phyloP scores from a whole-genome alignment of 805 yeast genomes.

The Cyberlindnera nakhonratchasimensis region DNA sequence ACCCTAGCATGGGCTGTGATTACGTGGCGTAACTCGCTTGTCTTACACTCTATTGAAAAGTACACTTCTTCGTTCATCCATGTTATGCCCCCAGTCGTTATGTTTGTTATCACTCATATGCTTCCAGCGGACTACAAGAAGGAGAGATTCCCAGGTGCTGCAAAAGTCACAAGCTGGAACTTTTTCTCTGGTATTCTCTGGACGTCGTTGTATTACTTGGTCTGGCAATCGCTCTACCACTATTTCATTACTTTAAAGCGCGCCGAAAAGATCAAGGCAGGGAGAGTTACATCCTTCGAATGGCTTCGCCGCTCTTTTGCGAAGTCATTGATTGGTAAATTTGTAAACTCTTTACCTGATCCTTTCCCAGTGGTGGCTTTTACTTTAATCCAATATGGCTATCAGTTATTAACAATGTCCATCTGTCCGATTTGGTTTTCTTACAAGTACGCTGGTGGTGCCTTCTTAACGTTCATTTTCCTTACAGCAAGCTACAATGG shows the following conservation, averaged over 20 bases:
- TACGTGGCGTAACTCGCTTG: conserved; percentile 93
- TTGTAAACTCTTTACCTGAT: conserved; percentile 80
- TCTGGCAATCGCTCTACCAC: conserved; percentile 90
- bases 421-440: conserved; percentile 87
- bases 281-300: conserved; percentile 84
- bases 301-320: conserved; percentile 72
- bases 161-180: conserved; percentile 65
- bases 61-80: conserved; percentile 91
- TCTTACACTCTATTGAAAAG: conserved; percentile 86
- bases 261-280: conserved; percentile 78
- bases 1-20: conserved; percentile 90
- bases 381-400: conserved; percentile 79
- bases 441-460: conserved; percentile 60
- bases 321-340: conserved; percentile 60
- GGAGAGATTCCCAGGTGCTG: conserved; percentile 77
- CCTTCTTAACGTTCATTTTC: conserved; percentile 71
- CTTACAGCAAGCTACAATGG: conserved; percentile 84
- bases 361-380: conserved; percentile 86
- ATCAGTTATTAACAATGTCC: conserved; percentile 83
- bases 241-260: conserved; percentile 83
- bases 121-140: conserved; percentile 45
- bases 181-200: conserved; percentile 64
- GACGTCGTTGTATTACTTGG: conserved; percentile 77
- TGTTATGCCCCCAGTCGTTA: conserved; percentile 81
- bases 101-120: conserved; percentile 84